These are phyloP conservation scores for Leccinum pellstonianum DNA, from an alignment of 768 basidiomycete genomes.

Conservation along the genomic window DNA sequence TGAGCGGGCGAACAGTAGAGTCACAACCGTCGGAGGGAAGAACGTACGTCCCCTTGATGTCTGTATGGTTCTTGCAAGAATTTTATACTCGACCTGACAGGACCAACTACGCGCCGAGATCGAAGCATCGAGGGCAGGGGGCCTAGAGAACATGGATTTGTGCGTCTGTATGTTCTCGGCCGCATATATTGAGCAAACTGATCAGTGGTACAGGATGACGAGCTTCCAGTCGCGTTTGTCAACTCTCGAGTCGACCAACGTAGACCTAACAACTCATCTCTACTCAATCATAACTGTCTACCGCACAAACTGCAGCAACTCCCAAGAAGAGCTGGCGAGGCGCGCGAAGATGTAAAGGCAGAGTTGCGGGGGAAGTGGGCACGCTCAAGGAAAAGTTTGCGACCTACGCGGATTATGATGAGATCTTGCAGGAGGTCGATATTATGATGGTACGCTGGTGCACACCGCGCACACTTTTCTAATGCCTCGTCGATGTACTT, in stretches of 20 bases:
- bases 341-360: not conserved
- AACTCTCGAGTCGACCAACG: slow-evolving; percentile 63
- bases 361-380: slow-evolving; percentile 63
- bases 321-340: slow-evolving; percentile 7
- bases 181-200: not conserved
- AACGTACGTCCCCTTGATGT: no score
- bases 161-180: slow-evolving; percentile 33
- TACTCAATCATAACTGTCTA: slow-evolving; percentile 20
- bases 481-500: no score
- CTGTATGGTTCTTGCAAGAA: no score
- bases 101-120: slow-evolving; percentile 98
- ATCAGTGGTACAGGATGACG: slow-evolving; percentile 15
- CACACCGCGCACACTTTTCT: no score
- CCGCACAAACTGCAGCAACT: slow-evolving; percentile 14
- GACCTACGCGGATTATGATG: slow-evolving; percentile 82
- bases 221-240: slow-evolving; percentile 67
- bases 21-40: no score
- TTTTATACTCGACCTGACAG: slow-evolving; percentile 37
- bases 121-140: slow-evolving; percentile 81
- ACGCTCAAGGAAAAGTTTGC: slow-evolving; percentile 66
- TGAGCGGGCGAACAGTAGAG: no score
- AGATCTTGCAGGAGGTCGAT: no score
- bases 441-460: slow-evolving; percentile 76
- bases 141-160: slow-evolving; percentile 61
- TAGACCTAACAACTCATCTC: slow-evolving; percentile 15